Evolutionary conservation across 2,329 filamentous ascomycete species (phyloP).

Genomic region (Apiospora saccharicola): DNA sequence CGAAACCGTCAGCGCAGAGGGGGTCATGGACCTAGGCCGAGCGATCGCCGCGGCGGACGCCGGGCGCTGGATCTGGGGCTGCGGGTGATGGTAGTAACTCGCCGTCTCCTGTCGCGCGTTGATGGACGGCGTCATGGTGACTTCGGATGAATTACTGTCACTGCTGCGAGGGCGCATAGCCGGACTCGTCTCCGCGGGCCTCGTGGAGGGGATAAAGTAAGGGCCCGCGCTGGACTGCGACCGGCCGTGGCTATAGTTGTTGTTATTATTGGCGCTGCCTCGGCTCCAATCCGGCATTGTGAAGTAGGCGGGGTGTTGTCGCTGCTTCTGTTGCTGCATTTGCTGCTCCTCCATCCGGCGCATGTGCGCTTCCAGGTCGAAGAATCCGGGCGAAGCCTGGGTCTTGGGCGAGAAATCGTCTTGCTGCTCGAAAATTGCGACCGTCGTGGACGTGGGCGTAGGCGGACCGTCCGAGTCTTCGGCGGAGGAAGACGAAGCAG

Average conservation of each 20-base stretch:
- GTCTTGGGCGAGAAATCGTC: neutral
- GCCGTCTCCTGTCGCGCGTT: neutral
- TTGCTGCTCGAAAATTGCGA: conserved; percentile 6
- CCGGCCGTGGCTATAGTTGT: neutral
- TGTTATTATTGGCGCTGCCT: neutral
- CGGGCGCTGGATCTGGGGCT: neutral
- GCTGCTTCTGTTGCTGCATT: conserved; percentile 11
- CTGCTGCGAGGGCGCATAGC: conserved; percentile 1
- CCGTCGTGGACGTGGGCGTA: conserved; percentile 21
- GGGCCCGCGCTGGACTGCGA: neutral
- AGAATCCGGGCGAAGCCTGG: neutral
- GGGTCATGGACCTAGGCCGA: conserved; percentile 25
- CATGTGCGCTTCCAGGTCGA: conserved; percentile 17
- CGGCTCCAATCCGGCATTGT: neutral
- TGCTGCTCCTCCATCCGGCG: conserved; percentile 1
- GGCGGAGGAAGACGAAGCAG: neutral
- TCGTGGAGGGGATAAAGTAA: neutral
- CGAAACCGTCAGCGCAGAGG: conserved; percentile 29
- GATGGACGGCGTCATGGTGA: conserved; percentile 9
- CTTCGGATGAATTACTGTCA: conserved; percentile 2
- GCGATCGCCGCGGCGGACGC: conserved; percentile 25
- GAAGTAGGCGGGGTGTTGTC: neutral
- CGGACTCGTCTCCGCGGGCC: neutral
- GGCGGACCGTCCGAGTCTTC: conserved; percentile 24
- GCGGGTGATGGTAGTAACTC: neutral